A percentile compares a stretch with the other conserved stretches of the same genome.
Conservation (phyloP, 352 stramenopile species). For the Phytophthora uliginosa region DNA sequence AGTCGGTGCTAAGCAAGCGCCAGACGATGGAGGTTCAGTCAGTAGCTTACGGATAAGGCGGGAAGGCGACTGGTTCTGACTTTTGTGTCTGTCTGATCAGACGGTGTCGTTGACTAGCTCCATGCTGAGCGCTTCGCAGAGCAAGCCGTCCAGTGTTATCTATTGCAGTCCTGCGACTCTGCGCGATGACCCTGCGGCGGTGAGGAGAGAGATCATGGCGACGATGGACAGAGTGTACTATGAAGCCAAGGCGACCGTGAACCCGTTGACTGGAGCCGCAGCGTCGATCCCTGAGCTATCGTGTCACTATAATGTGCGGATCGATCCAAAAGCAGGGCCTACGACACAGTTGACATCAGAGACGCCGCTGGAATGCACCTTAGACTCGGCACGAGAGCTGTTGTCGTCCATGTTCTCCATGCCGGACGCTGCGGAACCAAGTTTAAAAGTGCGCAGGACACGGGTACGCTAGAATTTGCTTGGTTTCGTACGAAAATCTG, state of each 20-base stretch:
- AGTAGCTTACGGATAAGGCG: neutral
- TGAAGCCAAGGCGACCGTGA: constrained; percentile 36
- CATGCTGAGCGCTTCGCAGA: constrained; percentile 20
- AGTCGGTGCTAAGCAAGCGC: constrained; percentile 24
- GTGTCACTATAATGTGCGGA: constrained; percentile 32
- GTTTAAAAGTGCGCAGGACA: constrained; percentile 27
- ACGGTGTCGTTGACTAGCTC: constrained; percentile 32
- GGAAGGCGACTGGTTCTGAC: neutral
- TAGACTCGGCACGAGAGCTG: constrained; percentile 27
- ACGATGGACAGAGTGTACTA: constrained; percentile 39
- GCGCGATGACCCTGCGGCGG: constrained; percentile 14
- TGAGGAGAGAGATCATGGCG: constrained; percentile 34
- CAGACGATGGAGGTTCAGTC: constrained; percentile 30
- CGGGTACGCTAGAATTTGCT: constrained; percentile 18
- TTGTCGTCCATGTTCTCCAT: constrained; percentile 31
- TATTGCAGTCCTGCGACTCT: constrained; percentile 5
- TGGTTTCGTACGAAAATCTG: neutral
- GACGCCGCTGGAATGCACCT: constrained; percentile 37
- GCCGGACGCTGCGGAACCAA: constrained; percentile 17
- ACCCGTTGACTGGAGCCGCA: constrained; percentile 28
- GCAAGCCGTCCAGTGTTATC: constrained; percentile 3
- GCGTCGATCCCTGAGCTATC: constrained; percentile 28
- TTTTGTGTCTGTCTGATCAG: constrained; percentile 11
- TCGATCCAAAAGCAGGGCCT: constrained; percentile 31
- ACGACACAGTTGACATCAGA: constrained; percentile 35